A percentile compares a stretch with the other conserved stretches of the same genome.
phyloP scores from a whole-genome alignment of 2,329 filamentous ascomycete genomes.

The Cercospora sesami region DNA sequence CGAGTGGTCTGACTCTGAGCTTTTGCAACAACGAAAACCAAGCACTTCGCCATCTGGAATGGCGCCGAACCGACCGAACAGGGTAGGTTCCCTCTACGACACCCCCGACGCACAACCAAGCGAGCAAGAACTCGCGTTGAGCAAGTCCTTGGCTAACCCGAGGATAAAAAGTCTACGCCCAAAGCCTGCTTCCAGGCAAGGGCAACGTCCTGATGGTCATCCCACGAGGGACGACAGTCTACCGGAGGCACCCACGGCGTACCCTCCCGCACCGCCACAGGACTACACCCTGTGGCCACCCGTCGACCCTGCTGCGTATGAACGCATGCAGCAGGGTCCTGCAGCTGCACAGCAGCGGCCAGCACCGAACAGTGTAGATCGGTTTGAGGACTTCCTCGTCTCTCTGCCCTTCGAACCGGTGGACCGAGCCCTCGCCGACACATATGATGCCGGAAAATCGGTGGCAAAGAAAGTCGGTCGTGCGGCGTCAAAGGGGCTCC shows the following conservation, averaged over 20 bases:
- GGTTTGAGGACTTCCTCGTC: background rate
- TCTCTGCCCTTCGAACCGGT: background rate
- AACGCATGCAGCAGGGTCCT: background rate
- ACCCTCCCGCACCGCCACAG: background rate
- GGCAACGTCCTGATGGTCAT: background rate
- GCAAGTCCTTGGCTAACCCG: background rate
- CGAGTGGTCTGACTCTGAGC: background rate
- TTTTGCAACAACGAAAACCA: background rate
- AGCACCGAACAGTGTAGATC: background rate
- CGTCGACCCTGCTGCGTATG: background rate
- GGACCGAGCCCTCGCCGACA: background rate
- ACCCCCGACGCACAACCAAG: background rate
- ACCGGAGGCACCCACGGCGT: background rate
- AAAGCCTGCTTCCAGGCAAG: background rate
- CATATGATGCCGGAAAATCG: background rate
- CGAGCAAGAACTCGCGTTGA: background rate
- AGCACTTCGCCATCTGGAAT: slow-evolving; percentile 4
- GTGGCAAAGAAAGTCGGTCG: background rate
- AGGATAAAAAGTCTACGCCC: background rate
- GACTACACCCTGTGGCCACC: background rate
- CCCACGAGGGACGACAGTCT: slow-evolving; percentile 3
- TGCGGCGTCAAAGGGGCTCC: background rate
- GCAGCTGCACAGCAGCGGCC: background rate
- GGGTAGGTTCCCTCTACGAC: slow-evolving; percentile 2
- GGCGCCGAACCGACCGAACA: background rate